Evolutionary conservation across 805 yeast genomes (phyloP).

Genomic region (Candida bentonensis): DNA sequence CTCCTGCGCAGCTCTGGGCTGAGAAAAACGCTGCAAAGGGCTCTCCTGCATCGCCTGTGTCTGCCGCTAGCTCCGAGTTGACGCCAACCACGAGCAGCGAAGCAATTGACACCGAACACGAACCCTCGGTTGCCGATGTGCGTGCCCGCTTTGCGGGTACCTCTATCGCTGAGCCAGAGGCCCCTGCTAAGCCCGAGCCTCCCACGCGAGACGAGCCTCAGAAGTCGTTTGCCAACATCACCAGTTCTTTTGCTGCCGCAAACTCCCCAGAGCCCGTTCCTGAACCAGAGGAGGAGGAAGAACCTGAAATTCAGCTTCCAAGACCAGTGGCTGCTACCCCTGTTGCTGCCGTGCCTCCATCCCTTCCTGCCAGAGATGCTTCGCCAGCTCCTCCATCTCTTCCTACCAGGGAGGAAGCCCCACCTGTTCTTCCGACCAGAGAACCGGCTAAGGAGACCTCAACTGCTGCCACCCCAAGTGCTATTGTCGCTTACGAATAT

Average conservation of each 20-base stretch:
- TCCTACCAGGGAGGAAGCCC: conserved; percentile 11
- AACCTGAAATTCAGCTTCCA: conserved; percentile 4
- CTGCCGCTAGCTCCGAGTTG: background rate
- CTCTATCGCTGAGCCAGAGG: conserved; percentile 11
- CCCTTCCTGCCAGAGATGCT: conserved; percentile 8
- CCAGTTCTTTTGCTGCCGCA: conserved; percentile 18
- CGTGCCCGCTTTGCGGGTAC: conserved; percentile 7
- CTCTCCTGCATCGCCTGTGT: conserved; percentile 8
- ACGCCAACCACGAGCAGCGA: conserved; percentile 5
- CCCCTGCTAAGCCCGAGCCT: conserved; percentile 7
- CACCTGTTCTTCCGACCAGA: conserved; percentile 9
- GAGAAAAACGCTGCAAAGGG: conserved; percentile 55
- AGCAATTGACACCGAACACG: conserved; percentile 10
- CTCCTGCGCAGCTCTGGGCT: conserved; percentile 95
- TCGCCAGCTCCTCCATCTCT: conserved; percentile 19
- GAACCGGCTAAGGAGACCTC: conserved; percentile 13
- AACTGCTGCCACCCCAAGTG: conserved; percentile 24
- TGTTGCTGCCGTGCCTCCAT: conserved; percentile 4
- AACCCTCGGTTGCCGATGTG: conserved; percentile 9
- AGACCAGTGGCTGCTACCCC: conserved; percentile 3
- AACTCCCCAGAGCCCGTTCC: conserved; percentile 4
- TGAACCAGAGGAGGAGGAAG: conserved; percentile 7
- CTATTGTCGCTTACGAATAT: conserved; percentile 72
- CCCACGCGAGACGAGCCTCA: conserved; percentile 5
- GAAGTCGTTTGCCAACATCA: conserved; percentile 5